Percentiles rank a stretch among this genome's conserved stretches.
Evolutionary conservation across 2,329 filamentous ascomycete genomes (phyloP).

Genomic region (Drechslerella dactyloides): DNA sequence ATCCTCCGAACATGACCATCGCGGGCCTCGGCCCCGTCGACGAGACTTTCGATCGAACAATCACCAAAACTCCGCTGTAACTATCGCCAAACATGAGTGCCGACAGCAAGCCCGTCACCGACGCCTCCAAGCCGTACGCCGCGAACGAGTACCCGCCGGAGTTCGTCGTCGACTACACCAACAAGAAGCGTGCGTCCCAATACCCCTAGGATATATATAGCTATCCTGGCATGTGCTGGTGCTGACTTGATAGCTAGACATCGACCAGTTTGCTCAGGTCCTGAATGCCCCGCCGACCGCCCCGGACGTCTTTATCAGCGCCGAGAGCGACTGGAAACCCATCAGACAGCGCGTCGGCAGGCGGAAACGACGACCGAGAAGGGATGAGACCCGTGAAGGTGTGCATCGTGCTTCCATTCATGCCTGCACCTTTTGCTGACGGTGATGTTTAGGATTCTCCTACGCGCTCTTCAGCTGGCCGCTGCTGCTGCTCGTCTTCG

Average conservation of each 20-base stretch:
- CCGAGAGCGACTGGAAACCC: constrained; percentile 94
- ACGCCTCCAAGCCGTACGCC: constrained; percentile 48
- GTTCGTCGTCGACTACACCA: constrained; percentile 42
- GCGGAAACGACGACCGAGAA: constrained; percentile 61
- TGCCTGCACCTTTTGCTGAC: constrained; percentile 1
- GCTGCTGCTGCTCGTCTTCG: constrained; percentile 76
- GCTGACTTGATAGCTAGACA: constrained; percentile 43
- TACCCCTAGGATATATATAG: background rate
- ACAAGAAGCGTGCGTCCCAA: constrained; percentile 35
- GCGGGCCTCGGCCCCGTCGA: constrained; percentile 8
- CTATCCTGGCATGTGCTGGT: constrained; percentile 4
- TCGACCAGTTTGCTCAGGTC: constrained; percentile 53
- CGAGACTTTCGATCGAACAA: background rate
- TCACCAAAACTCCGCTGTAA: background rate
- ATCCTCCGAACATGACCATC: too few relatives aligned
- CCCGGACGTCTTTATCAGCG: constrained; percentile 71
- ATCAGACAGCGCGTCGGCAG: constrained; percentile 73
- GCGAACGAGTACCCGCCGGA: constrained; percentile 47
- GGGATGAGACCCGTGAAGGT: constrained; percentile 89
- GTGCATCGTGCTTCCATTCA: background rate
- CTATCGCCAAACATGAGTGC: constrained; percentile 20
- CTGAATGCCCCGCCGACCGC: constrained; percentile 53
- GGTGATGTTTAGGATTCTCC: constrained; percentile 66
- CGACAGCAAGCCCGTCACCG: constrained; percentile 28
- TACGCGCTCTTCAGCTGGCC: constrained; percentile 93